phyloP scores from a whole-genome alignment of 2,329 filamentous ascomycete genomes.

The Calonectria pseudoturangicola region DNA sequence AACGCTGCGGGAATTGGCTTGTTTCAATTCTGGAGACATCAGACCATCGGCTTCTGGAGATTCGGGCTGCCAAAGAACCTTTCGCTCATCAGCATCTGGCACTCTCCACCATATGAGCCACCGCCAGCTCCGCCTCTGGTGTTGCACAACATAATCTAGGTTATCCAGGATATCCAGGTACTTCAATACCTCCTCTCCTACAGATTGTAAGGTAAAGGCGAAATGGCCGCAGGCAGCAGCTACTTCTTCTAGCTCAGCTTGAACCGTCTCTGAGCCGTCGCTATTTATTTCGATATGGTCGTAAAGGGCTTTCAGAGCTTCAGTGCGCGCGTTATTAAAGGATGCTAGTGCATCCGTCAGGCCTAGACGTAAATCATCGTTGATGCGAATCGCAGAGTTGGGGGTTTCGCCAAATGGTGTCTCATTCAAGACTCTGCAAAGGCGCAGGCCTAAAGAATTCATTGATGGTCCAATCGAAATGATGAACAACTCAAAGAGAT shows the following conservation, averaged over 20 bases:
- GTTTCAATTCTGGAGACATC: constrained; percentile 36
- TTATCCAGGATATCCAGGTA: constrained; percentile 91
- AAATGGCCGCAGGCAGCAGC: constrained; percentile 97
- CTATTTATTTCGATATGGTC: constrained; percentile 80
- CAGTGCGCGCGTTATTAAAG: constrained; percentile 93
- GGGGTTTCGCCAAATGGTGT: constrained; percentile 56
- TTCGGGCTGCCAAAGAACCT: constrained; percentile 58
- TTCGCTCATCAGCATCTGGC: constrained; percentile 16
- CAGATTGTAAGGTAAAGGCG: constrained; percentile 90
- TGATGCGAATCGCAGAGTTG: constrained; percentile 70
- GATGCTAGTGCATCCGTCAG: constrained; percentile 92
- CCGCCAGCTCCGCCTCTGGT: constrained; percentile 80
- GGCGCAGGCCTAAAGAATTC: constrained; percentile 36
- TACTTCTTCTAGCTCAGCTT: constrained; percentile 92
- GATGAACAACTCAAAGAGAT: constrained; percentile 47
- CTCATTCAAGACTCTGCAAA: constrained; percentile 49
- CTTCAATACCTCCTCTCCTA: constrained; percentile 89
- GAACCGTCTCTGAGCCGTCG: constrained; percentile 76
- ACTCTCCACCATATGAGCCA: constrained; percentile 87
- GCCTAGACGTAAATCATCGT: constrained; percentile 86
- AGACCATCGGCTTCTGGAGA: constrained; percentile 48
- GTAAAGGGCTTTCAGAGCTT: constrained; percentile 87
- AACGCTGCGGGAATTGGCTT: background rate
- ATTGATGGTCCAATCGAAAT: constrained; percentile 45
- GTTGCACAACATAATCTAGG: constrained; percentile 81